These are phyloP conservation scores for Oehlia diaphana DNA, from an alignment of 192 early-diverging fungal genomes.

Conservation along the genomic window DNA sequence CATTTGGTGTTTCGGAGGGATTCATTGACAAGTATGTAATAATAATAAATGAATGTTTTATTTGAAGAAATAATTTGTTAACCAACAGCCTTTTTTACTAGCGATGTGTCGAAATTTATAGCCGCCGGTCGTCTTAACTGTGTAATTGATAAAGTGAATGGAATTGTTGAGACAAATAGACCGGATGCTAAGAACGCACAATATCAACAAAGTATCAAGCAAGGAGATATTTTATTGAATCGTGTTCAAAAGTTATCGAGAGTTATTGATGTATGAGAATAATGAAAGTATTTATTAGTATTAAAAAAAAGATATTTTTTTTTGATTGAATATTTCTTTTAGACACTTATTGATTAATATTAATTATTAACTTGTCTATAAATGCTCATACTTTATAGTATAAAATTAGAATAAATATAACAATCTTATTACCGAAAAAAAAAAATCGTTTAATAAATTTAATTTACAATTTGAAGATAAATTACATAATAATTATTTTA, in stretches of 20 bases:
- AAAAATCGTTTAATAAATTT: too few species aligned
- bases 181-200: slow-evolving; percentile 99
- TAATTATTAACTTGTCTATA: too few species aligned
- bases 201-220: slow-evolving; percentile 95
- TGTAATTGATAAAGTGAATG: slow-evolving; percentile 98
- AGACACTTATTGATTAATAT: too few species aligned
- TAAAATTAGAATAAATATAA: too few species aligned
- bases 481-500: neutral
- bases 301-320: neutral
- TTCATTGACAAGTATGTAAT: slow-evolving; percentile 85
- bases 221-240: slow-evolving; percentile 93
- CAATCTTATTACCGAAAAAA: too few species aligned
- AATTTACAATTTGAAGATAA: too few species aligned
- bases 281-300: neutral
- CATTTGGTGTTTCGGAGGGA: slow-evolving; percentile 94
- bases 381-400: too few species aligned
- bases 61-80: neutral
- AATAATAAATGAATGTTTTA: neutral
- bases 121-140: slow-evolving; percentile 95
- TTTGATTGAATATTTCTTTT: too few species aligned
- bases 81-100: slow-evolving; percentile 31
- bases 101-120: slow-evolving; percentile 93
- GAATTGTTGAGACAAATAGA: slow-evolving; percentile 96
- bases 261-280: slow-evolving; percentile 80
- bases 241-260: slow-evolving; percentile 94